phyloP scores from a whole-genome alignment of 2,329 filamentous ascomycete species.

The Lasiodiplodia sp. region DNA sequence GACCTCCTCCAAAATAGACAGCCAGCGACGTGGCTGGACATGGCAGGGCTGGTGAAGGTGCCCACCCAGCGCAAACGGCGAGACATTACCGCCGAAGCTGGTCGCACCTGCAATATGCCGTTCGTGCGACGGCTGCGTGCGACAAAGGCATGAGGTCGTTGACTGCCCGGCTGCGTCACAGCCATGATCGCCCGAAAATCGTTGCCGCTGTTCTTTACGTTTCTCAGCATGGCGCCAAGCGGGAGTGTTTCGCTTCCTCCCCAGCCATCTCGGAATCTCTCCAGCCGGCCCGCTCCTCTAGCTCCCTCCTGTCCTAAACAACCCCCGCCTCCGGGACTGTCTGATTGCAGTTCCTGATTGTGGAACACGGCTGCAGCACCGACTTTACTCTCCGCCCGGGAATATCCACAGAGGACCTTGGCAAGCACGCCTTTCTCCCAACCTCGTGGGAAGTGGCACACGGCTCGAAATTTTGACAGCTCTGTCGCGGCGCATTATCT shows the following conservation, averaged over 20 bases:
- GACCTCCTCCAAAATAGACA: constrained; percentile 24
- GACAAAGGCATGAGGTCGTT: background rate
- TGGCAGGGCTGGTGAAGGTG: background rate
- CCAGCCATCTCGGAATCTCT: background rate
- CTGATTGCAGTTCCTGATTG: background rate
- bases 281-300: constrained; percentile 7
- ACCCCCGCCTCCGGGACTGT: background rate
- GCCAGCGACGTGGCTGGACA: constrained; percentile 11
- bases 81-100: background rate
- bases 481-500: too few species aligned
- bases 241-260: background rate
- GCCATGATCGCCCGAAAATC: background rate
- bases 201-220: background rate
- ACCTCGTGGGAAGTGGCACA: background rate
- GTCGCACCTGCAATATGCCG: constrained; percentile 1
- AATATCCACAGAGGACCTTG: background rate
- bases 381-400: background rate
- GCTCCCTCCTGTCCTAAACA: background rate
- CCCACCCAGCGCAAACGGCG: background rate
- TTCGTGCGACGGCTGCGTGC: constrained; percentile 15
- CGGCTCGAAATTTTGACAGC: background rate
- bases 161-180: background rate
- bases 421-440: background rate
- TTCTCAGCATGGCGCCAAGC: background rate
- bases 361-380: constrained; percentile 6